These are phyloP conservation scores for Paraphysoderma sedebokerense DNA, from an alignment of 371 early-diverging fungal species.

Conservation along the genomic window DNA sequence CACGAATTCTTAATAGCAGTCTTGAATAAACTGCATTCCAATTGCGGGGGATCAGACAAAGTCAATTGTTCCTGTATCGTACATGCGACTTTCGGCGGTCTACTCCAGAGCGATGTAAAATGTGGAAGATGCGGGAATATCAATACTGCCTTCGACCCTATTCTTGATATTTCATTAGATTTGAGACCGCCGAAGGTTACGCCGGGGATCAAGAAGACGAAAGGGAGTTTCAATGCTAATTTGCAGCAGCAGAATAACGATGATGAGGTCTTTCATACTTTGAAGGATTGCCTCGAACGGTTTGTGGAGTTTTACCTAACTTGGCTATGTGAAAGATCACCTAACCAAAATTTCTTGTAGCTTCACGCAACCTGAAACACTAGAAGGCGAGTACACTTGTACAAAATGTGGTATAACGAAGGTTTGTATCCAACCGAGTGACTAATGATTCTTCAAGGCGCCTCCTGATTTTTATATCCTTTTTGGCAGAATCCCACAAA, in stretches of 20 bases:
- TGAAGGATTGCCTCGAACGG: constrained; percentile 13
- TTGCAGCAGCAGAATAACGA: not conserved
- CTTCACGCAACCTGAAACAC: too few relatives aligned
- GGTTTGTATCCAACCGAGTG: not conserved
- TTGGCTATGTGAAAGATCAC: constrained; percentile 25
- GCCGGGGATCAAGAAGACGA: not conserved
- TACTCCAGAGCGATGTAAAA: constrained; percentile 73
- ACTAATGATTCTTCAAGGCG: too few relatives aligned
- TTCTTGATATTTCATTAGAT: constrained; percentile 81
- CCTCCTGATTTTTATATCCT: too few relatives aligned
- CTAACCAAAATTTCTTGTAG: constrained; percentile 49
- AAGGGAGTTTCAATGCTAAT: not conserved
- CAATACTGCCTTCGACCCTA: constrained; percentile 65
- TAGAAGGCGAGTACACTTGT: constrained; percentile 60
- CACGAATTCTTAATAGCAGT: constrained; percentile 90
- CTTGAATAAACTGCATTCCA: constrained; percentile 61
- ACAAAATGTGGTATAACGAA: constrained; percentile 42
- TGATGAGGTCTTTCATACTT: not conserved
- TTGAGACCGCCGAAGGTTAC: constrained; percentile 13
- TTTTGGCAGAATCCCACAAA: constrained; percentile 49
- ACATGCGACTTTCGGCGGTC: constrained; percentile 79
- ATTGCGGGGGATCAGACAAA: constrained; percentile 2
- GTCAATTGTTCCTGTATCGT: constrained; percentile 61
- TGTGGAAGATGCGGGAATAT: constrained; percentile 66
- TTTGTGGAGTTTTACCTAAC: not conserved